These are phyloP conservation scores for Trametes maxima DNA, from an alignment of 768 basidiomycete genomes.

Conservation along the genomic window DNA sequence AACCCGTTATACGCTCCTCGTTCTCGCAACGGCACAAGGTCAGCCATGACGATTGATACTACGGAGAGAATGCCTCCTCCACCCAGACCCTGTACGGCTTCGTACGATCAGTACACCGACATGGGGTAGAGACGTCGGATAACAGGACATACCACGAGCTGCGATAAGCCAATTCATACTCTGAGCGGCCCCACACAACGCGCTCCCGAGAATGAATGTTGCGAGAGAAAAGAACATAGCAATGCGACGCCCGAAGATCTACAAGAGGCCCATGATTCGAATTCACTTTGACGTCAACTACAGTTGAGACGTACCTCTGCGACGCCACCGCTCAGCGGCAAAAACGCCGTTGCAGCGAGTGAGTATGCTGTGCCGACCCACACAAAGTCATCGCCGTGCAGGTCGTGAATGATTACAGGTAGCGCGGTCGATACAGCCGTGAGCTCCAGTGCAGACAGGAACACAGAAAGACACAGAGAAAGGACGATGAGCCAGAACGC, in stretches of 20 bases:
- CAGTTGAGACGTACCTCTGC: slow-evolving; percentile 34
- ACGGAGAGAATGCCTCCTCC: slow-evolving; percentile 33
- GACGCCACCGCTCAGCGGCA: slow-evolving; percentile 36
- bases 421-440: slow-evolving; percentile 29
- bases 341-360: slow-evolving; percentile 36
- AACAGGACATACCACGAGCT: not conserved
- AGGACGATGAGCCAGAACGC: slow-evolving; percentile 29
- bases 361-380: slow-evolving; percentile 35
- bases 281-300: slow-evolving; percentile 23
- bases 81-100: slow-evolving; percentile 39
- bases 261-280: not conserved
- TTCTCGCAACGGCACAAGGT: slow-evolving; percentile 42
- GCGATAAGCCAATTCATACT: not conserved
- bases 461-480: slow-evolving; percentile 21
- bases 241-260: not conserved
- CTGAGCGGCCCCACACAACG: not conserved
- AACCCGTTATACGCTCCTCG: slow-evolving; percentile 38
- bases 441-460: slow-evolving; percentile 28
- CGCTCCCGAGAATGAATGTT: not conserved
- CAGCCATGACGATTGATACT: slow-evolving; percentile 39
- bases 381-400: slow-evolving; percentile 21
- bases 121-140: not conserved
- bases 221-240: not conserved
- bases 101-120: not conserved
- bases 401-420: slow-evolving; percentile 12